These are phyloP conservation scores for Grosmannia huntii DNA, from an alignment of 2,329 filamentous ascomycete species.

Conservation along the genomic window DNA sequence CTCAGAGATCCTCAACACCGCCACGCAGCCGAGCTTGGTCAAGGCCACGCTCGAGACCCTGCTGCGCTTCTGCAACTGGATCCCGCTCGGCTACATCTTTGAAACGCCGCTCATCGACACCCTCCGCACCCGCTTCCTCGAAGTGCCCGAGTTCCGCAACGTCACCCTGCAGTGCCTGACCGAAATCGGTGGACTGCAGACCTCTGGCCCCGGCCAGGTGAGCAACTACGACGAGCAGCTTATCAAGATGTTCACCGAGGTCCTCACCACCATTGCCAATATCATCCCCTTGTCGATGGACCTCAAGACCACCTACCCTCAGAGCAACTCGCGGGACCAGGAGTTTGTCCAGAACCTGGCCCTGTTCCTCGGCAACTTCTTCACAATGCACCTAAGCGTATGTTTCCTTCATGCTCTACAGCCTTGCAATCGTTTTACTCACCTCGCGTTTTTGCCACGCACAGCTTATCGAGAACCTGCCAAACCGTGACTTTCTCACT, in stretches of 20 bases:
- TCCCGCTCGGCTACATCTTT: constrained; percentile 95
- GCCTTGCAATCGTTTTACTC: constrained; percentile 8
- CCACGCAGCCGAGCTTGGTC: constrained; percentile 72
- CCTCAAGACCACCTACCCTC: constrained; percentile 79
- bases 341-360: constrained; percentile 97
- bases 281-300: constrained; percentile 88
- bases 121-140: constrained; percentile 79
- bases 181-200: constrained; percentile 89
- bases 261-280: constrained; percentile 79
- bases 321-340: constrained; percentile 85
- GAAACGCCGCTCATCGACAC: constrained; percentile 95
- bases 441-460: neutral
- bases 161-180: constrained; percentile 93
- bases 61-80: constrained; percentile 97
- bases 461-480: constrained; percentile 85
- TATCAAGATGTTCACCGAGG: constrained; percentile 97
- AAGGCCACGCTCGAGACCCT: constrained; percentile 96
- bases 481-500: constrained; percentile 86
- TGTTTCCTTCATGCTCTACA: constrained; percentile 14
- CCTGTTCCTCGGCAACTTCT: constrained; percentile 94
- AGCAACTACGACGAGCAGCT: constrained; percentile 88
- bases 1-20: constrained; percentile 85
- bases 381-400: constrained; percentile 80
- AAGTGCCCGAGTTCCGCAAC: constrained; percentile 90
- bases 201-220: constrained; percentile 52